Conservation (phyloP, 2,329 filamentous ascomycete genomes). For the Paecilomyces fulvus region DNA sequence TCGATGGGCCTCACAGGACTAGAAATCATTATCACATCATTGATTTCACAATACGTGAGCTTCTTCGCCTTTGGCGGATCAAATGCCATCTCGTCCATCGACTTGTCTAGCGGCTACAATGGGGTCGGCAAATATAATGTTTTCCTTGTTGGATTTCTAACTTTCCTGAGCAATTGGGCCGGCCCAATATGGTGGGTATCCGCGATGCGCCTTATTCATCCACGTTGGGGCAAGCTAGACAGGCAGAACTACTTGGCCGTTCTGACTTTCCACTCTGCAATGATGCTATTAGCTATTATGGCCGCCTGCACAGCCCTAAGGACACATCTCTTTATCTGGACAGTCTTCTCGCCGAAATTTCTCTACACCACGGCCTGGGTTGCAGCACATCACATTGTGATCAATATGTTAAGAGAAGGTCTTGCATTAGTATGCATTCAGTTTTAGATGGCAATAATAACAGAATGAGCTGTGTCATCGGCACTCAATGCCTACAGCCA, state of each 20-base stretch:
- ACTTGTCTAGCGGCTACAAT: conserved; percentile 92
- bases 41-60: conserved; percentile 70
- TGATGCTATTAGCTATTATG: conserved; percentile 68
- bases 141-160: conserved; percentile 69
- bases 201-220: conserved; percentile 39
- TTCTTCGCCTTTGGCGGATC: conserved; percentile 90
- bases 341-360: conserved; percentile 95
- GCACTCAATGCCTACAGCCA: background rate
- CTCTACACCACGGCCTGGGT: conserved; percentile 87
- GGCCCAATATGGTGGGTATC: conserved; percentile 81
- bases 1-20: conserved; percentile 32
- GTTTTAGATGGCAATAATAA: background rate
- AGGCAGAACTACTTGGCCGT: conserved; percentile 48
- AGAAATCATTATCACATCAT: conserved; percentile 59
- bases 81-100: conserved; percentile 92
- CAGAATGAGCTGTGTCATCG: background rate
- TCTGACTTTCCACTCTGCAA: conserved; percentile 62
- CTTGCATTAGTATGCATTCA: conserved; percentile 39
- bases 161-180: conserved; percentile 86
- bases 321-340: conserved; percentile 96
- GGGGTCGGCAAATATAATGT: conserved; percentile 76
- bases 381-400: conserved; percentile 66
- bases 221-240: conserved; percentile 12
- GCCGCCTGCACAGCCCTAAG: conserved; percentile 73
- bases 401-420: conserved; percentile 58